Evolutionary conservation across 371 early-diverging fungal species (phyloP), one percentile per base, ranked within the genome.

Genomic region (Phascolomyces articulosus): DNA sequence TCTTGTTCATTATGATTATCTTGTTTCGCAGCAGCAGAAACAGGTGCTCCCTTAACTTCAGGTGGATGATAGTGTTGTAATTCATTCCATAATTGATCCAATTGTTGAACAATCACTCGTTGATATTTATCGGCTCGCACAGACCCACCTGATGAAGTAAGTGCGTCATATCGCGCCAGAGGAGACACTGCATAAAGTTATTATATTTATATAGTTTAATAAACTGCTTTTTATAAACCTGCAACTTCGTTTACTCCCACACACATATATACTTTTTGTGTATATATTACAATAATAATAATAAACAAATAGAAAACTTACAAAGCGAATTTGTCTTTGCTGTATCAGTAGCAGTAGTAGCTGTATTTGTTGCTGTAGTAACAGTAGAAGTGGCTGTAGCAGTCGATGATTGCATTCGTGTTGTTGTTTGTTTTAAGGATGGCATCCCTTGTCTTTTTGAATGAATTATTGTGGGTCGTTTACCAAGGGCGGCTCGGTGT

Each of bases 31-130:
- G 29, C 44, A 26, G 47, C 24, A 7, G 26, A 34, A 9, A 9
- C 9, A 9, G 34, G 26, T 29, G 47, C 8, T 18, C n/a, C 51
- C 23, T 51, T 51, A 24, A 31, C 4, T 38, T 27, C 31, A 27
- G 60, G 60, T 29, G 60, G 57, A 40, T 29, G 59, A 34, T 73
- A 73, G n/a, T 62, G 58, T 53, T 69, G 49, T 13, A 73, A 53
- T 9, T 69, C 69, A 21, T 64, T 55, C 73, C 73, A 73, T 10
- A 73, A 58, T 21, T 60, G 34, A 31, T 73, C 69, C 16, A 73
- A 31, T 24, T 66, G 57, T 26, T 69, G 55, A 26, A 73, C 61
- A 31, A 73, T 69, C n/a, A 28, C 47, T 29, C 73, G 64, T 58
- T 73, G 73, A 48, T 73, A 69, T 10, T 34, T 38, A 29, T 73